phyloP scores from a whole-genome alignment of 2,329 filamentous ascomycete genomes.

The Trichophyton simii region DNA sequence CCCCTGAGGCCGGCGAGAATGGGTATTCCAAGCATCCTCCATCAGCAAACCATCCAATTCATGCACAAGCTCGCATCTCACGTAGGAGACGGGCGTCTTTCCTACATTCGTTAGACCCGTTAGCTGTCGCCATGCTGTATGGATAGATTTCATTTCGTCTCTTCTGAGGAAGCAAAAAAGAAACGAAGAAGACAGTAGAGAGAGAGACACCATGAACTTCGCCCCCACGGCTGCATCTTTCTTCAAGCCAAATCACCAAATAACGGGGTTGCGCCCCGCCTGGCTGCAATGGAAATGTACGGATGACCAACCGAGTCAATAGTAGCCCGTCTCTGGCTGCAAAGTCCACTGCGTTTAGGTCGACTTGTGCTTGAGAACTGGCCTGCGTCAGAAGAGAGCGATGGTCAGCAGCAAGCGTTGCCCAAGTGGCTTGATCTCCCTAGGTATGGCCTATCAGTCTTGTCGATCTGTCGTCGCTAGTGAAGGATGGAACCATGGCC shows the following conservation, averaged over 20 bases:
- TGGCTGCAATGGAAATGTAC: neutral
- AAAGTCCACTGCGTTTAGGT: neutral
- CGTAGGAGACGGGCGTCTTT: neutral
- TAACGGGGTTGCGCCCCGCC: neutral
- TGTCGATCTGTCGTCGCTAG: constrained; percentile 1
- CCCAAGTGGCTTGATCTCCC: neutral
- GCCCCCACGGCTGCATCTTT: neutral
- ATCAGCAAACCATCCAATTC: neutral
- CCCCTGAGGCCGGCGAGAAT: too few species aligned
- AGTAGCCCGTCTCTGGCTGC: neutral
- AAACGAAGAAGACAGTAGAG: neutral
- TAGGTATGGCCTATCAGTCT: neutral
- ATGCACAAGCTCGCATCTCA: neutral
- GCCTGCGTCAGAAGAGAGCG: neutral
- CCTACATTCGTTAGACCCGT: too few species aligned
- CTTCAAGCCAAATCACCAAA: neutral
- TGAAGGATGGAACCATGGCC: neutral
- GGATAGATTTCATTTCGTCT: too few species aligned
- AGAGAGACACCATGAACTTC: neutral
- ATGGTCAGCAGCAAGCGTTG: neutral
- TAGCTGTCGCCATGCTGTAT: too few species aligned
- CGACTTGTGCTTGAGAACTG: neutral
- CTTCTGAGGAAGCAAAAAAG: too few species aligned
- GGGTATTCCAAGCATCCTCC: too few species aligned
- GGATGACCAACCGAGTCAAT: constrained; percentile 1